phyloP scores from a whole-genome alignment of 768 basidiomycete species.

The Auricularia sp. region DNA sequence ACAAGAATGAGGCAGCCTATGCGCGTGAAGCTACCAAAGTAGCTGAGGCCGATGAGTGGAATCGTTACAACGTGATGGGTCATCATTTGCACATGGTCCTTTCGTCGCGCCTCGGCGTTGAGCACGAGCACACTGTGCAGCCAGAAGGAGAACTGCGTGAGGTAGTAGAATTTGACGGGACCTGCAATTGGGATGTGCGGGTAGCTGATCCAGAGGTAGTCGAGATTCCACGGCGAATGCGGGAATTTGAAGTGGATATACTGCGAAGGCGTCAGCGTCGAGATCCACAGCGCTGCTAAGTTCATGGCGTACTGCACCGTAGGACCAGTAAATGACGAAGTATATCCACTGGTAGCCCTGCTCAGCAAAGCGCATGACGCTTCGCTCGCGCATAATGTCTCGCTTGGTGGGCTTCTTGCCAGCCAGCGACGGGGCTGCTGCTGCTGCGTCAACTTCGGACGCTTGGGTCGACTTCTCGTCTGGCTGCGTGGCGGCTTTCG shows the following conservation, averaged over 20 bases:
- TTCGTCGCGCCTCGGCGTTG: slow-evolving; percentile 84
- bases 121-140: slow-evolving; percentile 84
- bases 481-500: background rate
- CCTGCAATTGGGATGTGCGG: slow-evolving; percentile 76
- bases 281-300: slow-evolving; percentile 8
- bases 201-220: slow-evolving; percentile 66
- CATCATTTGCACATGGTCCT: slow-evolving; percentile 96
- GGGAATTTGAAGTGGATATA: slow-evolving; percentile 72
- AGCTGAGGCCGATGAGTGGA: slow-evolving; percentile 64
- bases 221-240: slow-evolving; percentile 51
- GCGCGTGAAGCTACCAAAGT: slow-evolving; percentile 75
- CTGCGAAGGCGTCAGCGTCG: slow-evolving; percentile 31
- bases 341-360: slow-evolving; percentile 89
- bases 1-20: slow-evolving; percentile 85
- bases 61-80: slow-evolving; percentile 89
- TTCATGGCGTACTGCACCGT: slow-evolving; percentile 65
- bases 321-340: slow-evolving; percentile 62
- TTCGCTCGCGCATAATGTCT: slow-evolving; percentile 52
- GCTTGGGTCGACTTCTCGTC: background rate
- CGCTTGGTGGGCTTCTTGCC: slow-evolving; percentile 31
- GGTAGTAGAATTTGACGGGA: slow-evolving; percentile 82
- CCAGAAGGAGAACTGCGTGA: slow-evolving; percentile 81
- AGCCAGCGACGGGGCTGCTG: background rate
- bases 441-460: slow-evolving; percentile 5
- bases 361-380: slow-evolving; percentile 83